Evolutionary conservation across 306 rosid genomes (phyloP), one percentile per base, ranked within the genome.

Genomic region (Cicer chorassanicum): DNA sequence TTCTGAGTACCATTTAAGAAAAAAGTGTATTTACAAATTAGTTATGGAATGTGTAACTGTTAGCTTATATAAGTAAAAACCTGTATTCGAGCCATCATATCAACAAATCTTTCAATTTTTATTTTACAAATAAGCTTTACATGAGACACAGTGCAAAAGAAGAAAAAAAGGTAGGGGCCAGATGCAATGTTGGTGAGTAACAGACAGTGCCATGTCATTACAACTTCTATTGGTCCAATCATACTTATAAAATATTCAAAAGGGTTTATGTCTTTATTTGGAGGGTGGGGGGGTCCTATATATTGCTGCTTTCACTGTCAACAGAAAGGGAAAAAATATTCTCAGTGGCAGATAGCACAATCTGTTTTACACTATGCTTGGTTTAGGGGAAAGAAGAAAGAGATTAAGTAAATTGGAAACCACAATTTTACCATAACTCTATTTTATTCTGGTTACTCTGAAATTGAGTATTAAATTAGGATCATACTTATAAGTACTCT

Each of bases 281-380:
- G 24, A 65, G 77, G 57, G 57, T 54, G 68, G 57, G 59, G 59
- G 73, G 73, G 59, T 48, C 43, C 83, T 36, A 14, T 29, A 60
- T 42, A 63, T 57, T 40, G 36, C 29, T 53, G 49, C 79, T 60
- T 81, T 88, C 87, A 62, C 76, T 78, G 53, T 89, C 87, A 82
- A 10, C 63, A 51, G 55, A 75, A 87, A 84, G 82, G 72, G 53
- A 7, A 61, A 81, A 75, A 3, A 2, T 29, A 29, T 29, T 29
- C 34, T 3, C 4, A 3, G 34, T 29, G 34, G 34, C 34, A 2
- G 3, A 29, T 29, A 29, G 34, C 34, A 29, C 0, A 29, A 3
- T 29, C 34, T 29, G 34, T 29, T 29, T 29, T 29, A 29, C 34
- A 29, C 34, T 29, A 29, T 29, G 34, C 34, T 29, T 3, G 4